These are phyloP conservation scores for Mycena floridula DNA, from an alignment of 768 basidiomycete genomes.

Conservation along the genomic window DNA sequence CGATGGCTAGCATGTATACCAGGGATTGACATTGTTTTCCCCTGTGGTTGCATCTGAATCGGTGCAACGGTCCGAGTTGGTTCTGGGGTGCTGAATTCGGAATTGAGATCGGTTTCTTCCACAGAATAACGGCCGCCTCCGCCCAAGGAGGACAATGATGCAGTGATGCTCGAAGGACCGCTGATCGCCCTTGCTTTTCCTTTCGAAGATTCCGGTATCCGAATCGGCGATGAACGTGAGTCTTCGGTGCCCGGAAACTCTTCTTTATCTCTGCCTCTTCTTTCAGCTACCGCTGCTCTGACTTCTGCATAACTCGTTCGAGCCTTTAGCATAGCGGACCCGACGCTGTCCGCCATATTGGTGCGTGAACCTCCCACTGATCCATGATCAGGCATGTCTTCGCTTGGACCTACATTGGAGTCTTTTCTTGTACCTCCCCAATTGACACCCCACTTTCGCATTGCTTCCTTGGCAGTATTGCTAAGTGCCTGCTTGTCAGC, in stretches of 20 bases:
- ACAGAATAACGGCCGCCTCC: too few relatives aligned
- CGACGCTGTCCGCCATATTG: constrained; percentile 25
- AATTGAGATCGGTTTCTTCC: too few relatives aligned
- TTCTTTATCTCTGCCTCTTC: constrained; percentile 42
- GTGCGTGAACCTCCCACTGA: constrained; percentile 27
- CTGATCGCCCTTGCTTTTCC: not conserved
- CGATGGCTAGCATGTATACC: constrained; percentile 81
- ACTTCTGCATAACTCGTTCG: constrained; percentile 69
- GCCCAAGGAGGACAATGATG: too few relatives aligned
- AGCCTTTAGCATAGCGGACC: constrained; percentile 27
- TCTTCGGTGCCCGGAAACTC: constrained; percentile 12
- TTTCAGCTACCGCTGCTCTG: constrained; percentile 67
- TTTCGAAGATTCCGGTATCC: constrained; percentile 2
- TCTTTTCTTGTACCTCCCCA: constrained; percentile 68
- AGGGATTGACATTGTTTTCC: constrained; percentile 80
- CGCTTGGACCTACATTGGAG: constrained; percentile 20
- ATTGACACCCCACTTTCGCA: constrained; percentile 89
- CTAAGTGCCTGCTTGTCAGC: constrained; percentile 82
- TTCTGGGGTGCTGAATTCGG: too few relatives aligned
- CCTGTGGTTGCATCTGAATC: constrained; percentile 73
- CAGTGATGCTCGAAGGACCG: not conserved
- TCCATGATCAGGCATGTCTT: constrained; percentile 38
- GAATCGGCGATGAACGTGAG: constrained; percentile 14
- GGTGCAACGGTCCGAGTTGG: too few relatives aligned
- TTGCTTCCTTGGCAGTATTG: constrained; percentile 80